Evolutionary conservation across 2,329 filamentous ascomycete genomes (phyloP), one percentile per base, ranked within the genome.

Genomic region (Penicillium verrucosum): DNA sequence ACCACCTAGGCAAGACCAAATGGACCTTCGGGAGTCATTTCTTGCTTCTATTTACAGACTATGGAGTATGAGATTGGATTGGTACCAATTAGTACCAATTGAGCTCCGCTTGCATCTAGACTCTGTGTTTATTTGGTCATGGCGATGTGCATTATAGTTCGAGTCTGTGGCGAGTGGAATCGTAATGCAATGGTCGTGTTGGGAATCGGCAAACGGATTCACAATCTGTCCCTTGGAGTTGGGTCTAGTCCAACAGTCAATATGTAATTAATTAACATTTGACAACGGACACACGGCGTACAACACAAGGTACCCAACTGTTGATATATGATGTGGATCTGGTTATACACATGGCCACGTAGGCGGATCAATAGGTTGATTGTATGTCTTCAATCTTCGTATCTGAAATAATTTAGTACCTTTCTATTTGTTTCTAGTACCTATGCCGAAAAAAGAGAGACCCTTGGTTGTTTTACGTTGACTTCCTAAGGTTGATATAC

Each of bases 31-130:
- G 23, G 14, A 29, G 32, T 27, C 49, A 45, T 38, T 32, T 36
- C 5, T 21, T 49, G 44, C 30, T 55, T 43, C 52, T 55, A 55
- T 55, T 51, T 55, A 37, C 38, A 44, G 45, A 25, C 21, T 21
- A 21, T 21, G 21, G 38, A 30, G 30, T 43, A 36, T 18, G 18
- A 18, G 1, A 18, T 18, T 18, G 18, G 18, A 18, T 18, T 18
- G 18, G 18, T 18, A 18, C 18, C 18, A 18, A 18, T 18, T 18
- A 18, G 49, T 14, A 50, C n/a, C 16, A 3, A 42, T n/a, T 43
- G 9, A 23, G 38, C 52, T 55, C 52, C 52, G 38, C 52, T 37
- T 51, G 52, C 38, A 36, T 55, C 52, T 51, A 44, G 52, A 55
- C 45, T 23, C 21, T 41, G 25, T 50, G 11, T 36, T 37, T 18